Base-by-base conservation (phyloP, 2,329 filamentous ascomycete genomes). In the Aspergillus aculeatinus region DNA sequence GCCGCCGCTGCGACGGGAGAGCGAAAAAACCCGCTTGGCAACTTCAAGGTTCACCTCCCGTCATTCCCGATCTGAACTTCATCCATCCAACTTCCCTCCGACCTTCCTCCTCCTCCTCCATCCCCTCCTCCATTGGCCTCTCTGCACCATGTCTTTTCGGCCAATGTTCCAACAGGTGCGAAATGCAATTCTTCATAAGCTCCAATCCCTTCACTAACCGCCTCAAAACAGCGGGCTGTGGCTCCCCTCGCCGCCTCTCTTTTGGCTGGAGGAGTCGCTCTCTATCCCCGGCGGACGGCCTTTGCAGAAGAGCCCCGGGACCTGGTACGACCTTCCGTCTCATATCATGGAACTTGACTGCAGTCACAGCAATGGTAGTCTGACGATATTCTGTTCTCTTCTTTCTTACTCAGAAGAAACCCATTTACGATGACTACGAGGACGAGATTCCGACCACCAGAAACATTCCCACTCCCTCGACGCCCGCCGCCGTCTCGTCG, bases 401-500 rank as follows among this genome's bases (percentile, higher is more conserved):
- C 27, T 29, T 9, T 29, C 27, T 29, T 39, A 50, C 53, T 29
- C 64, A 76, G 74, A 70, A 72, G 67, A 79, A 79, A 73, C 74
- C 77, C 51, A 79, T 79, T 68, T 79, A 79, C 68, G 76, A 79
- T 65, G 74, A 76, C 65, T 70, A 71, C 63, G 68, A 73, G 50
- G 63, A 68, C 65, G 72, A 74, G 50, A 65, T 67, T 61, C 66
- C 72, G 44, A 67, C 69, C 64, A 61, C 64, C 54, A 59, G 67
- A 54, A 67, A 69, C 57, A 65, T 68, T 55, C 51, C 63, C 55
- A 48, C 64, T 50, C 51, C 66, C 51, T 56, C 65, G 48, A 62
- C 68, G 56, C 57, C 63, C 50, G 51, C 69, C 54, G 61, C 74
- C 50, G 63, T 69, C 53, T 74, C 74, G 63, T 90, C 91, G 14